Base-by-base conservation (phyloP, 495 filamentous ascomycete genomes). In the Aspergillus panamensis region DNA sequence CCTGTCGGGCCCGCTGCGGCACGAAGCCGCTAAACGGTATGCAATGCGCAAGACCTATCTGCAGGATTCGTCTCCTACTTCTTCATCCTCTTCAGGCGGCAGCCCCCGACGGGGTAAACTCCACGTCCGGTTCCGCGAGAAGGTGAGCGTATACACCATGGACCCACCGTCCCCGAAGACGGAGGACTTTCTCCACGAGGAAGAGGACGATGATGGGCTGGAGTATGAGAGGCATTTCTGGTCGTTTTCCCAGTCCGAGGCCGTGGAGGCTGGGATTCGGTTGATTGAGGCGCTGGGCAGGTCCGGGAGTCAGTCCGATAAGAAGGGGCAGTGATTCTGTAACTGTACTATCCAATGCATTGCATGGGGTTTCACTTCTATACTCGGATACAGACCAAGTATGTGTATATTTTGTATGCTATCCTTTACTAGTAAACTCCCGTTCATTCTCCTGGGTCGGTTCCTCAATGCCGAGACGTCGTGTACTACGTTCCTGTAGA, bases 401-500 rank as follows among this genome's bases (percentile, higher is more conserved):
- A 25, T 65, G 65, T 14, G 64, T 56, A 8, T n/a, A n/a, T n/a
- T n/a, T n/a, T n/a, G 25, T 5, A 25, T 25, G 25, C 25, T 25
- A 2, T 25, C 25, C 25, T 25, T 25, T 2, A 25, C 25, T 2
- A 25, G 25, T 5, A 2, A 5, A 25, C 25, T 25, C 2, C 25
- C 25, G 25, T 25, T 91, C 80, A 1, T 96, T 74, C 17, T 83
- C 77, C 13, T 78, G 69, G 0, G 84, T 91, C 0, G 91, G 92
- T 66, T 94, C 88, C 56, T 94, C 90, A 37, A 92, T 86, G 19
- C 87, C 84, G 42, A 93, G 16, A 86, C 76, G 67, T 96, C 92
- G 66, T 96, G 91, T 8, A 96, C 84, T 14, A 96, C 90, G 60
- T 90, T 85, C 67, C 96, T 96, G 75, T 96, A 97, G 33, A 96